Evolutionary conservation across 2,329 filamentous ascomycete genomes (phyloP).

Genomic region (Lecanicillium sp.): DNA sequence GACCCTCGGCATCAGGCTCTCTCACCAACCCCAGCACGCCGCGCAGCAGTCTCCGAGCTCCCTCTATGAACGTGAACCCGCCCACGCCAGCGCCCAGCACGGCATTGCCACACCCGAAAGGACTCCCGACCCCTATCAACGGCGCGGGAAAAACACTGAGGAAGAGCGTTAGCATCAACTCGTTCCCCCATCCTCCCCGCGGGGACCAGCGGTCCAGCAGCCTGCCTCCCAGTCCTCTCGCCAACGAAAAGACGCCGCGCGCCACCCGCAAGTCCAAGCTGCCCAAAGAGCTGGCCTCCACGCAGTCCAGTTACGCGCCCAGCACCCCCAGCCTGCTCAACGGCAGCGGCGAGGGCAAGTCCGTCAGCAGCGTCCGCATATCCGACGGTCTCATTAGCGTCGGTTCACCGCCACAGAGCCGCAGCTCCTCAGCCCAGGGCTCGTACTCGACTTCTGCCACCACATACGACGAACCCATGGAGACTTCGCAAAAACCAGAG

Average conservation of each 20-base stretch:
- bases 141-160: slow-evolving; percentile 64
- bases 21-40: slow-evolving; percentile 43
- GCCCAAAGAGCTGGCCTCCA: slow-evolving; percentile 47
- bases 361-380: slow-evolving; percentile 59
- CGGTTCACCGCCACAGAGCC: slow-evolving; percentile 78
- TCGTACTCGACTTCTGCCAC: slow-evolving; percentile 89
- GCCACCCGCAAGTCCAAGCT: slow-evolving; percentile 49
- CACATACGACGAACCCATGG: slow-evolving; percentile 74
- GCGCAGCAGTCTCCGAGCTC: slow-evolving; percentile 53
- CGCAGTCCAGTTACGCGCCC: slow-evolving; percentile 36
- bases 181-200: slow-evolving; percentile 84
- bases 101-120: slow-evolving; percentile 50
- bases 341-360: slow-evolving; percentile 70
- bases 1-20: slow-evolving; percentile 17
- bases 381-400: slow-evolving; percentile 72
- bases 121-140: slow-evolving; percentile 46
- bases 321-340: slow-evolving; percentile 70
- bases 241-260: slow-evolving; percentile 41
- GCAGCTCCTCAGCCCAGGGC: slow-evolving; percentile 85
- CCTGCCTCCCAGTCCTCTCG: slow-evolving; percentile 56
- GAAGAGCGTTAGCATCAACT: slow-evolving; percentile 88
- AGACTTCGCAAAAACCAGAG: slow-evolving; percentile 35
- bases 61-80: slow-evolving; percentile 48
- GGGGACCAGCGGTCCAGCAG: slow-evolving; percentile 53
- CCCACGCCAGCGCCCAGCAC: slow-evolving; percentile 49